These are phyloP conservation scores for Cyclanthera cordifolia DNA, from an alignment of 306 rosid genomes.

Conservation along the genomic window DNA sequence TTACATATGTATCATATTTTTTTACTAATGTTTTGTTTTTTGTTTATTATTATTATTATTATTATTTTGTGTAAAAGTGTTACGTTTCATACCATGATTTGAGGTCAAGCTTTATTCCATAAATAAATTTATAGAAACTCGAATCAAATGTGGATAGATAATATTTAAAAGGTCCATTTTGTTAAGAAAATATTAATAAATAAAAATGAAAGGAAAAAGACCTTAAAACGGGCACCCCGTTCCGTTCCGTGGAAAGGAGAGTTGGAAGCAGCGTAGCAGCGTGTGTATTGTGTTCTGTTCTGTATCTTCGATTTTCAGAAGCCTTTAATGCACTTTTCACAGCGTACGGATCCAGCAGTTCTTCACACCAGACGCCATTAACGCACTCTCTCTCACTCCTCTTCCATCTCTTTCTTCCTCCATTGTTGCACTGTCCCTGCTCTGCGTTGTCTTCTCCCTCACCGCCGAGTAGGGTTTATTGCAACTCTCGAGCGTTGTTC, in stretches of 20 bases:
- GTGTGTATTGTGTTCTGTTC: background rate
- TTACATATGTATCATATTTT: too few species aligned
- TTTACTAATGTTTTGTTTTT: too few species aligned
- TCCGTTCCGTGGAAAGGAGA: background rate
- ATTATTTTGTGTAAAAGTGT: too few species aligned
- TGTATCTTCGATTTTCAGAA: constrained; percentile 9
- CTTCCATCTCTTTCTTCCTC: background rate
- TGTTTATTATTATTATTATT: too few species aligned
- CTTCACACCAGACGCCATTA: constrained; percentile 13
- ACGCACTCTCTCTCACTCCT: background rate
- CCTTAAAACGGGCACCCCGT: background rate
- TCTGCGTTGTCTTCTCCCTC: background rate
- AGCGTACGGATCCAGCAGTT: constrained; percentile 9
- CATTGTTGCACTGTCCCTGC: background rate
- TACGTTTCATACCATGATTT: too few species aligned
- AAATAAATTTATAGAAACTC: background rate
- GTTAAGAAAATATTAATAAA: too few species aligned
- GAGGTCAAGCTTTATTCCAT: background rate
- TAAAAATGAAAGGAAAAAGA: too few species aligned
- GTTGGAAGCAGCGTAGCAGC: background rate
- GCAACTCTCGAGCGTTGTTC: background rate
- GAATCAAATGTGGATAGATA: background rate
- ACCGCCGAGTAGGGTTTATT: constrained; percentile 7
- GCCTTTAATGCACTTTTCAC: constrained; percentile 8
- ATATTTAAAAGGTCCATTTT: background rate